Evolutionary conservation across 768 basidiomycete genomes (phyloP).

Genomic region (Leucogyrophana mollusca): DNA sequence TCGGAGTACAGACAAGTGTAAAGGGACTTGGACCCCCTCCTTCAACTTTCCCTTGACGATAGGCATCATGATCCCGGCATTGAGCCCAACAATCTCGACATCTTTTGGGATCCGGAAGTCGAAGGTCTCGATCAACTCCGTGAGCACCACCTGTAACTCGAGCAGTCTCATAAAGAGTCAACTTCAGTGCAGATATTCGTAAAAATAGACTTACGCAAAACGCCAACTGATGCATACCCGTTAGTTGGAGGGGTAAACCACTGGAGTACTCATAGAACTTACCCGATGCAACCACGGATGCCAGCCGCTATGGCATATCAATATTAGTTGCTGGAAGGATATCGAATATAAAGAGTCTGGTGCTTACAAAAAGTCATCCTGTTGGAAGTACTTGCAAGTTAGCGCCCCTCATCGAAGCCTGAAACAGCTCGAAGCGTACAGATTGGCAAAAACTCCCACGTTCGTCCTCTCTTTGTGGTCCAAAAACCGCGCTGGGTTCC

Average conservation of each 20-base stretch:
- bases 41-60: conserved; percentile 27
- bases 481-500: conserved; percentile 18
- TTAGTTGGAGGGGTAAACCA: neutral
- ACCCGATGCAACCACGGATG: conserved; percentile 10
- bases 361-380: conserved; percentile 14
- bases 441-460: conserved; percentile 10
- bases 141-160: conserved; percentile 33
- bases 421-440: conserved; percentile 1
- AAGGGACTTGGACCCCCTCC: conserved; percentile 32
- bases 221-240: conserved; percentile 5
- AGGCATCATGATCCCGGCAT: conserved; percentile 31
- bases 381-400: neutral
- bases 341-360: too few relatives aligned
- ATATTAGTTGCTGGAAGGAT: too few relatives aligned
- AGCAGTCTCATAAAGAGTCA: conserved; percentile 22
- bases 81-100: conserved; percentile 27
- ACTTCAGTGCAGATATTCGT: neutral
- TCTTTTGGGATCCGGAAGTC: conserved; percentile 31
- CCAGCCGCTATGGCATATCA: too few relatives aligned
- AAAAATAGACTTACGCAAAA: conserved; percentile 9
- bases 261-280: neutral
- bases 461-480: conserved; percentile 2
- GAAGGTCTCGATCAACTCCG: conserved; percentile 35
- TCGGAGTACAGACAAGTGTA: conserved; percentile 21
- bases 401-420: too few relatives aligned